phyloP scores from a whole-genome alignment of 208 protist genomes.

The Tritrichomonas foetus region DNA sequence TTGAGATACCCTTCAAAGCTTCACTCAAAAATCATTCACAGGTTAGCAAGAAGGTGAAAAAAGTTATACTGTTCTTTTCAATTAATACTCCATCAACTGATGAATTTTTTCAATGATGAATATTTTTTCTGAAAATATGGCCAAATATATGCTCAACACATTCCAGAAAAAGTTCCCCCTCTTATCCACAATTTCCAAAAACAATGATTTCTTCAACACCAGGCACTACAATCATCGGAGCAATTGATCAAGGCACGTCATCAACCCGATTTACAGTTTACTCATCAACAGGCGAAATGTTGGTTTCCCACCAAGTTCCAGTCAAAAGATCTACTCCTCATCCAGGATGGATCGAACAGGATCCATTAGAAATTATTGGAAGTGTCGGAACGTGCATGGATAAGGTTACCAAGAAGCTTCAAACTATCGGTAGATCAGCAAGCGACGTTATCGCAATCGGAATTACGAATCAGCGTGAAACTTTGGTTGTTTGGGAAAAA shows the following conservation, averaged over 20 bases:
- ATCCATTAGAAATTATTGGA: constrained; percentile 78
- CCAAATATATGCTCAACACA: too few species aligned
- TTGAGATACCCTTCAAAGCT: too few species aligned
- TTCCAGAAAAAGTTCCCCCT: too few species aligned
- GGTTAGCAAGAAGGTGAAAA: too few species aligned
- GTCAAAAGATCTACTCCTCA: constrained; percentile 71
- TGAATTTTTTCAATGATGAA: too few species aligned
- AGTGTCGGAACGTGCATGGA: constrained; percentile 56
- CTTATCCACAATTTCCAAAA: too few species aligned
- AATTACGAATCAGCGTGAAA: constrained; percentile 98
- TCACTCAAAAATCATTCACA: too few species aligned
- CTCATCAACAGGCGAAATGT: constrained; percentile 62
- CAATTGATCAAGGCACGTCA: constrained; percentile 86
- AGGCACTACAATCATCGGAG: constrained; percentile 28
- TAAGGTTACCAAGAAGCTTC: neutral
- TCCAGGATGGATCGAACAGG: constrained; percentile 86
- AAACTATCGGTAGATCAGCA: constrained; percentile 21
- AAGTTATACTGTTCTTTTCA: too few species aligned
- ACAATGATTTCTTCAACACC: too few species aligned
- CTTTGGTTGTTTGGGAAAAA: constrained; percentile 90
- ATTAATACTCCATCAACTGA: too few species aligned
- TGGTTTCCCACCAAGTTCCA: constrained; percentile 67
- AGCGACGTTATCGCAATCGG: constrained; percentile 45
- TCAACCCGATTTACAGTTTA: constrained; percentile 83
- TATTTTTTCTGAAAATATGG: too few species aligned